Evolutionary conservation across 371 early-diverging fungal species (phyloP), one percentile per base, ranked within the genome.

Genomic region (Apophysomyces elegans): DNA sequence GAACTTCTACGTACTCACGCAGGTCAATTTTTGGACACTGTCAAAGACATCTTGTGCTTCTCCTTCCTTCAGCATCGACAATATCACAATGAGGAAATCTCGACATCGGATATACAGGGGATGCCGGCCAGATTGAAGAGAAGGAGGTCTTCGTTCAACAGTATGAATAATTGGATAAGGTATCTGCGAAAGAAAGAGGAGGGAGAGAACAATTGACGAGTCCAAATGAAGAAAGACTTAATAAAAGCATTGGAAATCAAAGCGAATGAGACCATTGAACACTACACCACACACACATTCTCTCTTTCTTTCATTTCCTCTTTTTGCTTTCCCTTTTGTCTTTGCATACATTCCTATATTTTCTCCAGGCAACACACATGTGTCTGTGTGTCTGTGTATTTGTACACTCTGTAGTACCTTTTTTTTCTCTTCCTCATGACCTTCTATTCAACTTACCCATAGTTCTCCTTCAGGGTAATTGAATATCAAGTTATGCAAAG

Each of bases 111-210:
- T 87, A 57, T 78, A 65, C 13, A 90, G 71, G 9, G 90, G 88
- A 73, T 86, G 84, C 14, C 78, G 75, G 36, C 83, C 84, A 11
- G 73, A 63, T 44, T 77, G 79, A 7, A 74, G 64, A 26, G 79
- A 79, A 35, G 73, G 72, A n/a, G 78, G 79, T 32, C 88, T 80
- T 61, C 90, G 90, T 64, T 92, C 92, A 1, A 95, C 92, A 5
- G 91, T 89, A 70, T 91, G 91, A 21, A 97, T 87, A 47, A 94
- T 85, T 21, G 96, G 91, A 75, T 95, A 95, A 50, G 90, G 87
- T 56, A 96, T 85, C 95, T 93, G 78, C 45, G 68, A 65, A 59
- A 39, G 36, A 65, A 43, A 59, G 59, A 59, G 38, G 43, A 21
- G 43, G 32, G 43, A 37, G 43, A 63, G 54, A 50, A 50, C 54